A percentile compares a stretch with the other conserved stretches of the same genome.
phyloP scores from a whole-genome alignment of 176 grass and related monocot species.

The Phoenix dactylifera region DNA sequence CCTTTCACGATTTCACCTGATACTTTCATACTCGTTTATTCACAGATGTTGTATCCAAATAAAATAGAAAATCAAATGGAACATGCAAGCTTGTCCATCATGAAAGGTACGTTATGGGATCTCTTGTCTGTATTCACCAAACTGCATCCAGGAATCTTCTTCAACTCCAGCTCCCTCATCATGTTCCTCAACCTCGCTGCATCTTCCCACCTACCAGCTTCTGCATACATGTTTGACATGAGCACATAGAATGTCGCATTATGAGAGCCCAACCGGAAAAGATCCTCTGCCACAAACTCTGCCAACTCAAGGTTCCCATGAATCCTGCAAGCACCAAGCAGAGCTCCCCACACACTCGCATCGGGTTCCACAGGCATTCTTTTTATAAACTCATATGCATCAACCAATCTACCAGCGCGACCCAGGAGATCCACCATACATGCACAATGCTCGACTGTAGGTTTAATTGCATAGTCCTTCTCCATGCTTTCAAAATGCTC shows the following conservation, averaged over 20 bases:
- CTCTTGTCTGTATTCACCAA: neutral
- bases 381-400: slow-evolving; percentile 58
- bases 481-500: slow-evolving; percentile 60
- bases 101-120: slow-evolving; percentile 4
- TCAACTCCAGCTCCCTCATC: slow-evolving; percentile 48
- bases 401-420: slow-evolving; percentile 41
- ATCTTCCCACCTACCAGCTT: slow-evolving; percentile 40
- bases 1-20: no score
- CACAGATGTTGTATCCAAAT: no score
- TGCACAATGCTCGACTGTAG: slow-evolving; percentile 56
- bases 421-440: slow-evolving; percentile 67
- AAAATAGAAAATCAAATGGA: neutral
- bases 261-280: no score
- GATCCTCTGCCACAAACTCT: no score
- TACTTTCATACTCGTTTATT: no score
- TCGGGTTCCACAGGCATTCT: slow-evolving; percentile 48
- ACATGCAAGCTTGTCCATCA: slow-evolving; percentile 1
- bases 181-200: slow-evolving; percentile 32
- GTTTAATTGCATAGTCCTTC: slow-evolving; percentile 27
- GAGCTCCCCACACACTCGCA: slow-evolving; percentile 41
- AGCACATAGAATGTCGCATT: slow-evolving; percentile 21
- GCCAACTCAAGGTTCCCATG: no score
- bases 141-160: slow-evolving; percentile 17
- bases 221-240: slow-evolving; percentile 51
- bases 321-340: no score